Evolutionary conservation across 768 basidiomycete species (phyloP), one percentile per base, ranked within the genome.

Genomic region (Chiua virens): DNA sequence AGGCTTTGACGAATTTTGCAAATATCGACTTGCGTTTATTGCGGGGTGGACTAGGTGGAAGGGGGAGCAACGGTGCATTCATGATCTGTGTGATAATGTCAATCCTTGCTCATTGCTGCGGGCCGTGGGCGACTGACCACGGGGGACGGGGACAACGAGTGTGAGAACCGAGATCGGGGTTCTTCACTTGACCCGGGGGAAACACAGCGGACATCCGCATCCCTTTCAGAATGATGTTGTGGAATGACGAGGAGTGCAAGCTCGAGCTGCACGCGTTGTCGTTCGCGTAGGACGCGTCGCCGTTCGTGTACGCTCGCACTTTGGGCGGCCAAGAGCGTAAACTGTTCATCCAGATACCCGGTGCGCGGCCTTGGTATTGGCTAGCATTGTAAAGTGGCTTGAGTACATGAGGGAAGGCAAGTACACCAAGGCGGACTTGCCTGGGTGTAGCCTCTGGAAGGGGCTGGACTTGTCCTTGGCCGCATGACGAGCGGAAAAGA

Each of bases 91-190:
- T 10, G 8, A 34, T 32, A 11, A 23, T 15, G 11, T 50, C 35
- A 42, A 37, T 18, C n/a, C 5, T 4, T 22, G 17, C 34, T 30
- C 18, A 35, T 14, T 14, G 25, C 14, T 6, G 1, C 20, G 36
- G 1, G 17, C 5, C 17, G 8, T 13, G 22, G 9, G 20, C 21
- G 4, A 52, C 62, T 62, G 52, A 63, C 62, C 28, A 45, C 35
- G 11, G 62, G 53, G 4, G 56, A 55, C 9, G 56, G 7, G 1
- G 62, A 30, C 23, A 21, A 35, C 3, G 62, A 63, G 37, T 51
- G 43, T 35, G 62, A 63, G 28, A 63, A 63, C 8, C 62, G 59
- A 25, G 62, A 63, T 8, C 52, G 53, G 30, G 62, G 62, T 21
- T 61, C 56, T 22, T 58, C 58, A 14, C 42, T 52, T 1, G 55